Conservation (phyloP, 2,329 filamentous ascomycete species). For the Fusarium fracticaudum region DNA sequence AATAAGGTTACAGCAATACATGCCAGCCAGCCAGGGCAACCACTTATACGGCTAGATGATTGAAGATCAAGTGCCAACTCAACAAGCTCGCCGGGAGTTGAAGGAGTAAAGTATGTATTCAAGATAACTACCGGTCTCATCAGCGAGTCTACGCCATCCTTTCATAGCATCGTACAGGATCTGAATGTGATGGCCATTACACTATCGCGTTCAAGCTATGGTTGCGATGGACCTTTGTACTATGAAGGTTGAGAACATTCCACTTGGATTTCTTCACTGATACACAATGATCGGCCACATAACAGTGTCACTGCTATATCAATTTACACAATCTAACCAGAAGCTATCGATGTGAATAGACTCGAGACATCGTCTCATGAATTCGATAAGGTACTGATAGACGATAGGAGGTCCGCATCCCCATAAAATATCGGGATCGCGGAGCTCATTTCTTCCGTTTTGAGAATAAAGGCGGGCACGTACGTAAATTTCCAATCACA, state of each 20-base stretch:
- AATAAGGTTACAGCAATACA: conserved; percentile 35
- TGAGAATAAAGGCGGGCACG: not conserved
- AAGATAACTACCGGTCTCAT: not conserved
- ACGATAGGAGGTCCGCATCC: no score
- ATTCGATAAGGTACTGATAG: no score
- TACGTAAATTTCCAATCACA: not conserved
- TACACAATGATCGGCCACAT: not conserved
- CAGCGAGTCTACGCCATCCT: not conserved
- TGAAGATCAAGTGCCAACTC: conserved; percentile 14
- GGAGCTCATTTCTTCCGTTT: conserved; percentile 6
- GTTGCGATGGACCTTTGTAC: not conserved
- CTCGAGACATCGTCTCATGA: not conserved
- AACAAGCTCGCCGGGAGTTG: not conserved
- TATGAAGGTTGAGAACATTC: not conserved
- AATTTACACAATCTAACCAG: not conserved
- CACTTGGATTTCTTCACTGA: not conserved
- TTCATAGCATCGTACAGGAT: not conserved
- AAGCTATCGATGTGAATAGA: not conserved
- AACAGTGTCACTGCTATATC: not conserved
- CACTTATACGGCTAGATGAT: conserved; percentile 8
- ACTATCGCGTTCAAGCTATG: not conserved
- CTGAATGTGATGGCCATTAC: not conserved
- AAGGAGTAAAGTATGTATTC: not conserved
- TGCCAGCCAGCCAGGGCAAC: not conserved
- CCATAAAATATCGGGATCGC: conserved; percentile 8